These are phyloP conservation scores for Chaetoceros muelleri DNA, from an alignment of 108 stramenopile species.

Conservation along the genomic window DNA sequence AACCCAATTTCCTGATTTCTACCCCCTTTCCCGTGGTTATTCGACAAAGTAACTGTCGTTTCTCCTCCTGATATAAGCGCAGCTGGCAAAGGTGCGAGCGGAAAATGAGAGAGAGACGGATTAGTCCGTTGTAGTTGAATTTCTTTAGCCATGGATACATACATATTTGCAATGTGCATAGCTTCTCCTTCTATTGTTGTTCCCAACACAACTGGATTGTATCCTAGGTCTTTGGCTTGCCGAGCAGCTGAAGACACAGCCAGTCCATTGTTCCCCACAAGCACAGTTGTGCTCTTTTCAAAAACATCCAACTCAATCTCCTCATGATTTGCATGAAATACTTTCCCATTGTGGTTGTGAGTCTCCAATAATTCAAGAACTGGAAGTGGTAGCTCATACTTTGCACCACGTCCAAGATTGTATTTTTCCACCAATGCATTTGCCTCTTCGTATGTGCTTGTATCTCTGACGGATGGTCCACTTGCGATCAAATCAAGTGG, in stretches of 20 bases:
- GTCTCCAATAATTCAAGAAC: slow-evolving; percentile 18
- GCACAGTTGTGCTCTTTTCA: slow-evolving; percentile 28
- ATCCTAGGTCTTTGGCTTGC: slow-evolving; percentile 48
- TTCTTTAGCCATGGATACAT: slow-evolving; percentile 61
- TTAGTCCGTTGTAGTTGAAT: slow-evolving; percentile 24
- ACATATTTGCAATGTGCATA: slow-evolving; percentile 47
- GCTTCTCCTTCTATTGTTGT: slow-evolving; percentile 74
- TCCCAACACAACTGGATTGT: slow-evolving; percentile 64
- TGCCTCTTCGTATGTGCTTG: slow-evolving; percentile 46
- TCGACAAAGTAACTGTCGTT: slow-evolving; percentile 70
- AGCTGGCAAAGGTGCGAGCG: slow-evolving; percentile 29
- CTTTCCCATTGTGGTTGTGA: too few species aligned
- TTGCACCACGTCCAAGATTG: slow-evolving; percentile 31
- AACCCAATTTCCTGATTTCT: slow-evolving; percentile 85
- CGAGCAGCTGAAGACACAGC: slow-evolving; percentile 67
- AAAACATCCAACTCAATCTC: not conserved
- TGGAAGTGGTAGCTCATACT: slow-evolving; percentile 14
- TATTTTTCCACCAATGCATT: slow-evolving; percentile 40
- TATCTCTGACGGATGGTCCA: slow-evolving; percentile 77
- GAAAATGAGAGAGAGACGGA: not conserved
- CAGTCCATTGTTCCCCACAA: slow-evolving; percentile 72
- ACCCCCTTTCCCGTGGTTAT: slow-evolving; percentile 61
- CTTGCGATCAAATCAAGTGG: slow-evolving; percentile 80
- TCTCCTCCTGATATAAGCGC: slow-evolving; percentile 82
- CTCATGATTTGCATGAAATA: too few species aligned